Evolutionary conservation across 441 rosid species (phyloP), one percentile per base, ranked within the genome.

Genomic region (Jatropha multifida): DNA sequence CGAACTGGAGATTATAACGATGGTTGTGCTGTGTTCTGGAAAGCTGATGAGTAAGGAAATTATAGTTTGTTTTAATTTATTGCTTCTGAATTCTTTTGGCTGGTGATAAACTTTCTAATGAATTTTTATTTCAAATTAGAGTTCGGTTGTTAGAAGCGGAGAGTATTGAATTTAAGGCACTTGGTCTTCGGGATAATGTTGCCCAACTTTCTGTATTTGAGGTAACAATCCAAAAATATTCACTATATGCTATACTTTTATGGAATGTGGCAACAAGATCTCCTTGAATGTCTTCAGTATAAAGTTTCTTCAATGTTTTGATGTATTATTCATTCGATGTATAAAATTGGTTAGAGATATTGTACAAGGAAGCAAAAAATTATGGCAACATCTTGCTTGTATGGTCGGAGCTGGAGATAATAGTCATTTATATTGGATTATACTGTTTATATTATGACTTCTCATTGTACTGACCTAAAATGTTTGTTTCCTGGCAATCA

Each of bases 21-120:
- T 76, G 96, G 96, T 13, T 92, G 97, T 81, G 97, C 96, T 65
- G 79, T 80, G 48, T 89, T 92, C 74, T 92, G 96, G 97, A 92
- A 83, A 83, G 83, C 88, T 27, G 83, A 88, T 51, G 85, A 79
- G 97, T 90, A 76, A 79, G 83, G n/a, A 42, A 69, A 54, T 56
- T 71, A 4, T 59, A 42, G 72, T 40, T 81, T 64, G 44, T 68
- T 68, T 46, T 32, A 20, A 48, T 71, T 40, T 56, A n/a, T 15
- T 74, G 49, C 72, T 69, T 40, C 56, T 26, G 10, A 27, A 6
- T 80, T 55, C 7, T 54, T n/a, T 46, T 26, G 65, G 18, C 64
- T 54, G 20, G 44, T 73, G 76, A 42, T 42, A 12, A 52, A 40
- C 1, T 51, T 78, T 64, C 23, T 44, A 41, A 12, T 40, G 38